Base-by-base conservation (phyloP, 2,329 filamentous ascomycete genomes). In the Aspergillus awamori region DNA sequence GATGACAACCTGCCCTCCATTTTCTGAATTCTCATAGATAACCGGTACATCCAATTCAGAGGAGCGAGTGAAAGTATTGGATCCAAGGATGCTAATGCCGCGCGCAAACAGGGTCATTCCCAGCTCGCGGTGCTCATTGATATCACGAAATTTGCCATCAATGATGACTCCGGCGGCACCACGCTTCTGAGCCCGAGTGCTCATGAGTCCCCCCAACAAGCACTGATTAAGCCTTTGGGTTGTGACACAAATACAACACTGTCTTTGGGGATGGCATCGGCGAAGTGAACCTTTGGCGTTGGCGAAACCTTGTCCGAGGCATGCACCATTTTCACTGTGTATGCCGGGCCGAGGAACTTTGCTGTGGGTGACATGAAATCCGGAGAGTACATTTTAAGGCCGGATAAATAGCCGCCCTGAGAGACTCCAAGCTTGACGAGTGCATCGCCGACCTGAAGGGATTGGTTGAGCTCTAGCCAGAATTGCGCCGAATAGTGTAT, bases 171-270 rank as follows among this genome's bases (percentile, higher is more conserved):
- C 77, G 4, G 69, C 69, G 3, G 76, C 76, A 5, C 75, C 76
- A 1, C 73, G 62, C 17, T 68, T 64, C 61, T 75, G 69, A 0
- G 75, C 73, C 2, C 75, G 64, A 5, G 72, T 74, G 33, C 70
- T 73, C 77, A 79, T 79, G 43, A 79, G 59, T 1, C 76, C 77
- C 77, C 77, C 69, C 71, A 79, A 59, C 74, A 76, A 5, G 76
- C 75, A 38, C 69, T 74, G 49, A 72, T 69, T 8, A 73, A 54
- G 2, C 66, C 69, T 52, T 69, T 70, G 0, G 77, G 77, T 56
- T 77, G 75, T 0, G 72, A 74, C 3, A 79, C 69, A 60, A 76
- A 78, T 8, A 79, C 72, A 2, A 79, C 72, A 30, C 68, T 70
- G 20, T 66, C 74, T 36, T 68, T 61, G 11, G 70, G 68, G 20